phyloP scores from a whole-genome alignment of 495 filamentous ascomycete genomes.

The Gamarada debralockiae region DNA sequence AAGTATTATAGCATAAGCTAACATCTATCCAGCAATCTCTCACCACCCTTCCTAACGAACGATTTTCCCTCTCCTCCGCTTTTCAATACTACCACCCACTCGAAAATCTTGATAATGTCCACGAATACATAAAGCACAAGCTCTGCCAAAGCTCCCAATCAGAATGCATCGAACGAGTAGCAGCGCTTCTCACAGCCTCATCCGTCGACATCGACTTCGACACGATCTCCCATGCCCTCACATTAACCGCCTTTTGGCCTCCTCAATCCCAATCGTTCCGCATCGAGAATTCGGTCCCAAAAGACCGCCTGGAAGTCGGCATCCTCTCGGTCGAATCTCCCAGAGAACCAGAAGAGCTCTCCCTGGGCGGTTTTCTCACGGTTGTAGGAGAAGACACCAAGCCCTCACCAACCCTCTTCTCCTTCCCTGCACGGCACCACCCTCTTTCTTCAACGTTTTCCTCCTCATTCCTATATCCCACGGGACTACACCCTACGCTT shows the following conservation, averaged over 20 bases:
- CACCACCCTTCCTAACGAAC: slow-evolving; percentile 56
- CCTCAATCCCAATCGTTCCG: slow-evolving; percentile 9
- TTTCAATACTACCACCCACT: slow-evolving; percentile 68
- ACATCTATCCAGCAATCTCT: slow-evolving; percentile 56
- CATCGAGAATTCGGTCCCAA: slow-evolving; percentile 22
- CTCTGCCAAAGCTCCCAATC: slow-evolving; percentile 43
- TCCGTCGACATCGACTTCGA: slow-evolving; percentile 24
- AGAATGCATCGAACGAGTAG: slow-evolving; percentile 11
- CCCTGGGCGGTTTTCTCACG: slow-evolving; percentile 73
- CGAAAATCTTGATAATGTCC: slow-evolving; percentile 49
- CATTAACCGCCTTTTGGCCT: slow-evolving; percentile 19
- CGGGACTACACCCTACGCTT: slow-evolving; percentile 86
- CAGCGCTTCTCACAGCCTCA: slow-evolving; percentile 8
- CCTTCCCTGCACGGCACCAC: slow-evolving; percentile 87
- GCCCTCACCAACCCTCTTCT: slow-evolving; percentile 69
- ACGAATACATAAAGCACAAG: slow-evolving; percentile 51
- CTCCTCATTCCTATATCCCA: slow-evolving; percentile 59
- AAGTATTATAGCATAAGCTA: slow-evolving; percentile 9
- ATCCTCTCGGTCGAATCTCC: slow-evolving; percentile 67
- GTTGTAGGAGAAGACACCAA: slow-evolving; percentile 72
- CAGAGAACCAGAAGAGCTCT: slow-evolving; percentile 60
- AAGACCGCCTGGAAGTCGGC: slow-evolving; percentile 67
- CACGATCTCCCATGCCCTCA: slow-evolving; percentile 25
- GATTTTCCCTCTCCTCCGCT: slow-evolving; percentile 60
- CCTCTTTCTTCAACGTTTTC: slow-evolving; percentile 40